Conservation (phyloP, 208 protist genomes). For the Strigomonas culicis region DNA sequence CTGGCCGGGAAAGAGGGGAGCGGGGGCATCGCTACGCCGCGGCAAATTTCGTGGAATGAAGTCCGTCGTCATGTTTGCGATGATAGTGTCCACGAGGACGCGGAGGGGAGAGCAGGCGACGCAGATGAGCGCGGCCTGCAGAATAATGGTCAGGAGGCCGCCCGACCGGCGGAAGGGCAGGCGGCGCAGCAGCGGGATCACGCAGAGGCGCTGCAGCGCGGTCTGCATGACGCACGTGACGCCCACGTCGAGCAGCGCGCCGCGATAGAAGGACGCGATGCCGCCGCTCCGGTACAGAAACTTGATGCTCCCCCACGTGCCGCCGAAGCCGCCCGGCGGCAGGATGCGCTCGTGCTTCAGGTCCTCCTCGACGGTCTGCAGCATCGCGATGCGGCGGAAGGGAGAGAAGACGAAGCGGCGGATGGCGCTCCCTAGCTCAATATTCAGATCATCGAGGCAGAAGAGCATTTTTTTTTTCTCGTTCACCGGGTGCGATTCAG, state of each 20-base stretch:
- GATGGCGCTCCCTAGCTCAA: constrained; percentile 23
- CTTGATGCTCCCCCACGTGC: constrained; percentile 29
- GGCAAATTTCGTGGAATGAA: constrained; percentile 13
- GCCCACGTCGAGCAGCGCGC: constrained; percentile 35
- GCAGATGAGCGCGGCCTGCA: constrained; percentile 27
- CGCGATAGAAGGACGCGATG: constrained; percentile 40
- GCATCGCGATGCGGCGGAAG: constrained; percentile 26
- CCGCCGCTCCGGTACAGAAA: constrained; percentile 45
- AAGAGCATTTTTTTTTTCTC: background rate
- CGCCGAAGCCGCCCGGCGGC: constrained; percentile 30
- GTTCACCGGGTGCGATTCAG: background rate
- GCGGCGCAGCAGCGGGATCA: constrained; percentile 26
- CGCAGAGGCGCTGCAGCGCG: constrained; percentile 21
- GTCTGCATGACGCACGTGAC: constrained; percentile 24
- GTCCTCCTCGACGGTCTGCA: constrained; percentile 32
- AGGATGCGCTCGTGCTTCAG: constrained; percentile 31
- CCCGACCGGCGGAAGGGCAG: constrained; percentile 26
- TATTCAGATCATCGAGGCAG: background rate
- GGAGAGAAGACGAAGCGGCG: constrained; percentile 21
- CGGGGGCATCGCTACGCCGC: background rate
- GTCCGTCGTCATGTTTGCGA: constrained; percentile 27
- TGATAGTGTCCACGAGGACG: constrained; percentile 25
- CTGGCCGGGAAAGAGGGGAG: background rate
- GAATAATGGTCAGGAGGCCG: constrained; percentile 18
- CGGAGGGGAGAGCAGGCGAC: constrained; percentile 27